phyloP scores from a whole-genome alignment of 257 asterid species.

The Gardenia jasminoides region DNA sequence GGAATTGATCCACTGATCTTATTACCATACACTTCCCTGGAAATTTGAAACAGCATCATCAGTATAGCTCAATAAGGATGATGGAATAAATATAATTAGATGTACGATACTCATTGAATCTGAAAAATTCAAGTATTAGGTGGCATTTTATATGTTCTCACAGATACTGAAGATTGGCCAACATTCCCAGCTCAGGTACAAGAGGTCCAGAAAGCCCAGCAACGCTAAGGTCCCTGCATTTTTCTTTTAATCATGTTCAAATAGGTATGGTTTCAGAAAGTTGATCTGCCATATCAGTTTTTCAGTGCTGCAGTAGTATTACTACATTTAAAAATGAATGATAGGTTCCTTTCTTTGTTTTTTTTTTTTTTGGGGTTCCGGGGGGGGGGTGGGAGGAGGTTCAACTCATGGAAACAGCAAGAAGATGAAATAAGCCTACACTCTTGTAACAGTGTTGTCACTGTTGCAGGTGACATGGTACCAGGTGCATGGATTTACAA shows the following conservation, averaged over 20 bases:
- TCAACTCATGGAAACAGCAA: background rate
- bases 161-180: slow-evolving; percentile 42
- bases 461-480: slow-evolving; percentile 41
- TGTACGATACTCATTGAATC: background rate
- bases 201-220: slow-evolving; percentile 36
- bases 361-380: no score
- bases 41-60: no score
- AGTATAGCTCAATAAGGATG: no score
- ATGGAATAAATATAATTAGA: no score
- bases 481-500: slow-evolving; percentile 53
- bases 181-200: slow-evolving; percentile 30
- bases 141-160: background rate
- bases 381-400: no score
- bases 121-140: background rate
- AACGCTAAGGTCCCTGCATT: slow-evolving; percentile 38
- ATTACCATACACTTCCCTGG: slow-evolving; percentile 23
- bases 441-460: slow-evolving; percentile 33
- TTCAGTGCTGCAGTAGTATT: no score
- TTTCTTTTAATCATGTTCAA: no score
- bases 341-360: no score
- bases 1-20: slow-evolving; percentile 41
- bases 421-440: slow-evolving; percentile 24
- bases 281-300: no score
- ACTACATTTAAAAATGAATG: no score
- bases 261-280: no score